Conservation (phyloP, 2,329 filamentous ascomycete genomes). For the Parastagonospora nodorum region DNA sequence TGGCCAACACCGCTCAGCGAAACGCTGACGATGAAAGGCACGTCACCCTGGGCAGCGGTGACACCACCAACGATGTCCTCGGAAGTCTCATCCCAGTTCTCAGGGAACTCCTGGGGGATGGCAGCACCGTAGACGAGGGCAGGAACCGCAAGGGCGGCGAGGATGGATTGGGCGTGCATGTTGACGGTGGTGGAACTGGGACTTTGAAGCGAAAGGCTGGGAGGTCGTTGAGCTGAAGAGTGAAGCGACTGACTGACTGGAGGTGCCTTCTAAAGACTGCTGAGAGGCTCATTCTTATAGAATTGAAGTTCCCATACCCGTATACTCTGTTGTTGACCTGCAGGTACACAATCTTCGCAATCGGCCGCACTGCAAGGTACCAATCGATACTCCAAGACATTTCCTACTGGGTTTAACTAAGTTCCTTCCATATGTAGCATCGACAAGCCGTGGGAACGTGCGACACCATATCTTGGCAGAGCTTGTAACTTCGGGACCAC, state of each 20-base stretch:
- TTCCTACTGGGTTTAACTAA: not conserved
- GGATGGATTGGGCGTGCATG: slow-evolving; percentile 27
- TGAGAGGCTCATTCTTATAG: slow-evolving; percentile 14
- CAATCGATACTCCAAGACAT: slow-evolving; percentile 7
- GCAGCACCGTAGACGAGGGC: slow-evolving; percentile 24
- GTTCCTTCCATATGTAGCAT: slow-evolving; percentile 1
- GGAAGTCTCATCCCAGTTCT: not conserved
- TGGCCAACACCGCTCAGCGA: slow-evolving; percentile 19
- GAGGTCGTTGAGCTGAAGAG: slow-evolving; percentile 9
- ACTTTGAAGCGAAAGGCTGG: slow-evolving; percentile 1
- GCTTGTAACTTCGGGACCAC: not conserved
- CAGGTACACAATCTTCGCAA: slow-evolving; percentile 4
- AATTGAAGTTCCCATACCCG: not conserved
- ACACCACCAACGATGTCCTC: slow-evolving; percentile 33
- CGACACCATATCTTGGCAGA: not conserved
- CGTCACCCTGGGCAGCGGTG: slow-evolving; percentile 27
- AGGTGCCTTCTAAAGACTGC: slow-evolving; percentile 3
- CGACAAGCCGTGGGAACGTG: not conserved
- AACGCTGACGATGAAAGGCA: slow-evolving; percentile 36
- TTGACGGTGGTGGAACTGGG: slow-evolving; percentile 7
- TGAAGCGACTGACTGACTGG: slow-evolving; percentile 16
- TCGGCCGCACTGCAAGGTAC: slow-evolving; percentile 3
- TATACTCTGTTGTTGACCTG: not conserved
- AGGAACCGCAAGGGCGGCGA: slow-evolving; percentile 27
- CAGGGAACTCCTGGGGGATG: slow-evolving; percentile 23